Conservation (phyloP, 2,329 filamentous ascomycete species). For the Rhexocercosporidium sp. region DNA sequence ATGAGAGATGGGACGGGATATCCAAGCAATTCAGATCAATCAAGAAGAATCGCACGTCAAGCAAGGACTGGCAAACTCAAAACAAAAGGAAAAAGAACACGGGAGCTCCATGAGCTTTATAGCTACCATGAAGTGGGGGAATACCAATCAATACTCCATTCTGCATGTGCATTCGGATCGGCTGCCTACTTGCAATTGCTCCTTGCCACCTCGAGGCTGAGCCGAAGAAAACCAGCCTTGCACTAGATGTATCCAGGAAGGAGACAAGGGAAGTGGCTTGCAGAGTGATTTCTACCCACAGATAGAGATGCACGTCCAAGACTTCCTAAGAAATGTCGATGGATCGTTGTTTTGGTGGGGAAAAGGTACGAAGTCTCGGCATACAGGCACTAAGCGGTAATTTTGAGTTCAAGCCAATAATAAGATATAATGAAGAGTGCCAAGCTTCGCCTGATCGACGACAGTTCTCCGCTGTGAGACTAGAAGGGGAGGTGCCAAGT, state of each 20-base stretch:
- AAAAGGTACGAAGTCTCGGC: constrained; percentile 6
- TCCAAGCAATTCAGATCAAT: background rate
- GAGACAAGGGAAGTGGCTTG: constrained; percentile 11
- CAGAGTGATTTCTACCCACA: background rate
- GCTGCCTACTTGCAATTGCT: too few species aligned
- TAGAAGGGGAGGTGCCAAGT: constrained; percentile 11
- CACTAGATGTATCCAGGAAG: constrained; percentile 7
- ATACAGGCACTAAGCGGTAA: background rate
- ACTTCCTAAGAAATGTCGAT: background rate
- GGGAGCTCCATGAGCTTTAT: background rate
- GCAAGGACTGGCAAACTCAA: background rate
- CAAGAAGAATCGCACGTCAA: constrained; percentile 4
- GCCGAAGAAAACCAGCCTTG: constrained; percentile 2
- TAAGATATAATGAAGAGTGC: background rate
- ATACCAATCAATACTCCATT: background rate
- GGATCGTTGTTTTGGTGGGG: background rate
- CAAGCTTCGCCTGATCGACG: constrained; percentile 3
- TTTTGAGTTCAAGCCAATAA: background rate
- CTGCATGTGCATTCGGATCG: background rate
- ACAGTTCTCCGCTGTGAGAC: background rate
- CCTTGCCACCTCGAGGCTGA: constrained; percentile 13
- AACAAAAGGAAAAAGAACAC: background rate
- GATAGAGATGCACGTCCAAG: background rate
- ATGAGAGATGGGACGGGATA: background rate
- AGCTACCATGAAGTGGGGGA: background rate